Percentiles rank a stretch among this genome's conserved stretches.
Conservation (phyloP, 208 protist species). For the Tritrichomonas musculus region DNA sequence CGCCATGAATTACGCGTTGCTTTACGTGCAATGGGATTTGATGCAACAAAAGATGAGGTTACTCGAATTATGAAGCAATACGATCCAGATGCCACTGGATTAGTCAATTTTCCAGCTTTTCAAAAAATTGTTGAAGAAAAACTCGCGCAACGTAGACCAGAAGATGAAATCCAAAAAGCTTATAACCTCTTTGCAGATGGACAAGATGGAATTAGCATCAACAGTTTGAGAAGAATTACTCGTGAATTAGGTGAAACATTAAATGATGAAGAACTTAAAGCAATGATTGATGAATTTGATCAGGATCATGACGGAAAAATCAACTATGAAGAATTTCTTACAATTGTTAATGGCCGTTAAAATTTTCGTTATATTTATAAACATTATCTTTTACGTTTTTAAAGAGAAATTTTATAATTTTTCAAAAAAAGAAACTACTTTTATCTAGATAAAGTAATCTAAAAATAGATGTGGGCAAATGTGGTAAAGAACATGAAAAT, state of each 20-base stretch:
- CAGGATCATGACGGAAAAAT: slow-evolving; percentile 71
- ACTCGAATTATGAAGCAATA: neutral
- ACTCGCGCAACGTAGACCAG: slow-evolving; percentile 52
- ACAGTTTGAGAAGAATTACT: slow-evolving; percentile 53
- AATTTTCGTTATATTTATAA: no score
- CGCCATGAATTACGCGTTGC: neutral
- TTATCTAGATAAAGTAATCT: no score
- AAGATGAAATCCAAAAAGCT: slow-evolving; percentile 59
- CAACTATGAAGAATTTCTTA: neutral
- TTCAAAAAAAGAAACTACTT: no score
- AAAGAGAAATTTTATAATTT: no score
- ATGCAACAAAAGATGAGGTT: neutral
- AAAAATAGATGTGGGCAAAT: no score
- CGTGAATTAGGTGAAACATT: slow-evolving; percentile 51
- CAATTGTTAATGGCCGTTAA: neutral
- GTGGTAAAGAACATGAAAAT: no score
- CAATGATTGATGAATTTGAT: slow-evolving; percentile 95
- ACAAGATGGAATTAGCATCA: slow-evolving; percentile 54
- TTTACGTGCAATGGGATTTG: slow-evolving; percentile 1
- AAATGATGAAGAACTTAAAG: slow-evolving; percentile 82
- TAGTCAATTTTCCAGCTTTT: neutral
- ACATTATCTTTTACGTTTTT: no score
- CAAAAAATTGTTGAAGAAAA: slow-evolving; percentile 49
- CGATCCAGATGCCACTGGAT: neutral
- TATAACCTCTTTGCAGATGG: slow-evolving; percentile 64